Evolutionary conservation across 225 moss, liverwort and hornwort genomes (phyloP).

Genomic region (Straminergon stramineum): DNA sequence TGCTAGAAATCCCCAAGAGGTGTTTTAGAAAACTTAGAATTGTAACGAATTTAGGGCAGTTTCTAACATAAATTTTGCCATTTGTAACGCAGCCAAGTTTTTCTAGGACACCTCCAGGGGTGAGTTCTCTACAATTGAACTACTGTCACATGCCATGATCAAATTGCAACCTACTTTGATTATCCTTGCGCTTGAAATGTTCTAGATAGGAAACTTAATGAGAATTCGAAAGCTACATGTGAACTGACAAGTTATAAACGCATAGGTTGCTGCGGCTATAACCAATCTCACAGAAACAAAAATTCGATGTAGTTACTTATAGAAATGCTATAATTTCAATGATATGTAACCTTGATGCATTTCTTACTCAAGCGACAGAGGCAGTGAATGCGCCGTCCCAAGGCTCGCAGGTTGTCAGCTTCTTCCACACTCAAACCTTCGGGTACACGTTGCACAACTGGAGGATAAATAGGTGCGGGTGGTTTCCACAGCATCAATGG

Average conservation of each 20-base stretch:
- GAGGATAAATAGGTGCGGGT: constrained; percentile 76
- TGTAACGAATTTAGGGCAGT: background rate
- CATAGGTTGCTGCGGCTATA: background rate
- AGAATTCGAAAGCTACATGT: background rate
- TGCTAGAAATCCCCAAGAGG: background rate
- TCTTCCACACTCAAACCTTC: constrained; percentile 60
- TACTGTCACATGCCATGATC: background rate
- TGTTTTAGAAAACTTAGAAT: background rate
- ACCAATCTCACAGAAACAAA: background rate
- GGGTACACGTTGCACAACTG: constrained; percentile 59
- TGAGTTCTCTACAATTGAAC: background rate
- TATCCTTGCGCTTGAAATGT: background rate
- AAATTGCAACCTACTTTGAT: background rate
- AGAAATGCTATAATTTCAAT: background rate
- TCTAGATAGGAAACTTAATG: background rate
- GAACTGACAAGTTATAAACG: background rate
- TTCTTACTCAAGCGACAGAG: constrained; percentile 75
- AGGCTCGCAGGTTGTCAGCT: constrained; percentile 34
- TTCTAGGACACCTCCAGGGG: background rate
- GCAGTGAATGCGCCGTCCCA: constrained; percentile 46
- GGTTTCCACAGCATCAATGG: constrained; percentile 97
- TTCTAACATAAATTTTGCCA: background rate
- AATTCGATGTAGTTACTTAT: background rate
- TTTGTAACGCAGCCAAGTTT: background rate
- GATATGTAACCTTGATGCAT: background rate